Evolutionary conservation across 306 rosid species (phyloP), one percentile per base, ranked within the genome.

Genomic region (Glycyrrhiza uralensis): DNA sequence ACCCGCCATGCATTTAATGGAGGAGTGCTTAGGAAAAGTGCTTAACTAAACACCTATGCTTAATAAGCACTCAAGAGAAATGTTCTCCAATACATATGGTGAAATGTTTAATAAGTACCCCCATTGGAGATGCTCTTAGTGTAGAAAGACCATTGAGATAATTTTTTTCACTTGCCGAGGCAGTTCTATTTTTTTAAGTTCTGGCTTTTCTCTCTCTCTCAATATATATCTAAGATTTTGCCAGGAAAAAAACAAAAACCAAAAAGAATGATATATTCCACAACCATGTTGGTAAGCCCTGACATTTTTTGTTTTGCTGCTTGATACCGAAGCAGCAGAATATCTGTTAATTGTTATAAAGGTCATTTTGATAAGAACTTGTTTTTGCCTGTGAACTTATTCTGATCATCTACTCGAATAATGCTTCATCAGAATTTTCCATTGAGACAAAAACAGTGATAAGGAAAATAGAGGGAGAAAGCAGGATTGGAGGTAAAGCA

Each of bases 311-410:
- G 23, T 55, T 60, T 69, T 76, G 2, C 19, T 26, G 30, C 63
- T 42, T 38, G 57, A 49, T 36, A 28, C 9, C 5, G 32, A 71
- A 32, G 32, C 66, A 30, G 59, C 26, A 14, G 45, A 32, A 19
- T 42, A 26, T 23, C 54, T 15, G 17, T 63, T 18, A 44, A 13
- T 36, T 78, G 24, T 32, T 62, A 7, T 33, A 22, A 32, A 62
- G 30, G 3, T 36, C 76, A 18, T 69, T 50, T 69, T 69, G 35
- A 69, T 28, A 58, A 13, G 29, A 64, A 49, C 35, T 44, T 69
- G 28, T 18, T 55, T 32, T 42, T 42, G 22, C 44, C 39, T 63
- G 58, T 52, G 67, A 71, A 30, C 28, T 51, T 61, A 51, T 51
- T 20, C 52, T 36, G 23, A 74, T 36, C 15, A 11, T 76, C 57